phyloP scores from a whole-genome alignment of 441 rosid genomes.

The Eruca vesicaria region DNA sequence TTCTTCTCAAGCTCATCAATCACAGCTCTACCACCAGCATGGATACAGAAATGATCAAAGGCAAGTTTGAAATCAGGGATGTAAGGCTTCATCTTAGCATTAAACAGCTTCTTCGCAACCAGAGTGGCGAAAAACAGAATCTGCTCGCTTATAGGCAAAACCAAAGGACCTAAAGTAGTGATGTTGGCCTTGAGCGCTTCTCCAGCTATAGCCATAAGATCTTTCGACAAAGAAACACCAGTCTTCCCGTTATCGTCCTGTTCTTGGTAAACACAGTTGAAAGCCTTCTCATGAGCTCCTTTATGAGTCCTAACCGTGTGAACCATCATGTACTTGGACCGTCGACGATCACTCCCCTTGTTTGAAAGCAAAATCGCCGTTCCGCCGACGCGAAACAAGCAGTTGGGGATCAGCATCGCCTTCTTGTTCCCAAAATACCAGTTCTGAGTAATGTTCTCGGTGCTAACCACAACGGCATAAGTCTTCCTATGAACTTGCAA shows the following conservation, averaged over 20 bases:
- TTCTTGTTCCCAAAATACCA: slow-evolving; percentile 6
- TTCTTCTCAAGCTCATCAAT: slow-evolving; percentile 16
- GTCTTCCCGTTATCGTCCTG: slow-evolving; percentile 5
- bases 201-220: slow-evolving; percentile 4
- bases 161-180: slow-evolving; percentile 15
- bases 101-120: neutral
- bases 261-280: slow-evolving; percentile 9
- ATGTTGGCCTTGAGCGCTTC: slow-evolving; percentile 1
- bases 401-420: neutral
- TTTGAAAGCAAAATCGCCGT: slow-evolving; percentile 4
- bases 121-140: neutral
- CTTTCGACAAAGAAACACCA: neutral
- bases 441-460: slow-evolving; percentile 9
- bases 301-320: slow-evolving; percentile 11
- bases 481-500: slow-evolving; percentile 19
- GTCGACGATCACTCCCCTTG: neutral
- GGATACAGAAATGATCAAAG: slow-evolving; percentile 15
- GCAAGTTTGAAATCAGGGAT: slow-evolving; percentile 13
- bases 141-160: slow-evolving; percentile 15
- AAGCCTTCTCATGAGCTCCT: slow-evolving; percentile 4
- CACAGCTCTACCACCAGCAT: slow-evolving; percentile 16
- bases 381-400: slow-evolving; percentile 15
- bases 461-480: slow-evolving; percentile 11
- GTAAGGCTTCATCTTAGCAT: neutral
- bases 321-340: slow-evolving; percentile 12